phyloP scores from a whole-genome alignment of 495 filamentous ascomycete genomes.

The Lasiosphaeris hirsuta region DNA sequence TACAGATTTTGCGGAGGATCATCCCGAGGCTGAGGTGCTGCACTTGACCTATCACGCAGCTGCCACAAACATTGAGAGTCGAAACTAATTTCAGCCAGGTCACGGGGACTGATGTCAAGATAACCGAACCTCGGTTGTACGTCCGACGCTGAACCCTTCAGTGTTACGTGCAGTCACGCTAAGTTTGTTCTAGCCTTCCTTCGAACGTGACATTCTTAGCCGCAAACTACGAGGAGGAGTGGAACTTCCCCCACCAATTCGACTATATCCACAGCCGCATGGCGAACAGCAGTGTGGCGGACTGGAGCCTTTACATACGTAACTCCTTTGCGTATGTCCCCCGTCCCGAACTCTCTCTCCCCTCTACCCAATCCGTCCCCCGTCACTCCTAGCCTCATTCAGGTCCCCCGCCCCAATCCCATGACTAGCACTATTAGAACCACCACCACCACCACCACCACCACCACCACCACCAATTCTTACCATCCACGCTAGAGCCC shows the following conservation, averaged over 20 bases:
- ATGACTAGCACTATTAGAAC: too few species aligned
- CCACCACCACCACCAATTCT: not conserved
- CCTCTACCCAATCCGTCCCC: not conserved
- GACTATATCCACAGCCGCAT: slow-evolving; percentile 9
- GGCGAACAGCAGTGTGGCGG: not conserved
- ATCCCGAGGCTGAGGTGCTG: not conserved
- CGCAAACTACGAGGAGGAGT: not conserved
- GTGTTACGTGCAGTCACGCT: too few species aligned
- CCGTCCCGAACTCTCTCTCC: not conserved
- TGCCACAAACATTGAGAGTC: not conserved
- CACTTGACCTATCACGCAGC: not conserved
- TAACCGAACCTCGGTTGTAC: not conserved
- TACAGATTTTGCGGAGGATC: slow-evolving; percentile 3
- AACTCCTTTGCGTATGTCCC: not conserved
- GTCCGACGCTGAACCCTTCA: not conserved
- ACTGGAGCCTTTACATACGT: slow-evolving; percentile 1
- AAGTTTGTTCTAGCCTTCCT: not conserved
- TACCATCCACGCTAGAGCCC: not conserved
- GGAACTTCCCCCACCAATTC: not conserved
- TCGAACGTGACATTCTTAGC: slow-evolving; percentile 2
- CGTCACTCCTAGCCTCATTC: too few species aligned
- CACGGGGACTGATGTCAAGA: not conserved
- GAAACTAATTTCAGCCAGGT: not conserved
- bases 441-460: too few species aligned
- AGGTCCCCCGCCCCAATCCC: too few species aligned